Percentiles rank a stretch among this genome's conserved stretches.
Evolutionary conservation across 495 filamentous ascomycete genomes (phyloP).

Genomic region (Letharia lupina): DNA sequence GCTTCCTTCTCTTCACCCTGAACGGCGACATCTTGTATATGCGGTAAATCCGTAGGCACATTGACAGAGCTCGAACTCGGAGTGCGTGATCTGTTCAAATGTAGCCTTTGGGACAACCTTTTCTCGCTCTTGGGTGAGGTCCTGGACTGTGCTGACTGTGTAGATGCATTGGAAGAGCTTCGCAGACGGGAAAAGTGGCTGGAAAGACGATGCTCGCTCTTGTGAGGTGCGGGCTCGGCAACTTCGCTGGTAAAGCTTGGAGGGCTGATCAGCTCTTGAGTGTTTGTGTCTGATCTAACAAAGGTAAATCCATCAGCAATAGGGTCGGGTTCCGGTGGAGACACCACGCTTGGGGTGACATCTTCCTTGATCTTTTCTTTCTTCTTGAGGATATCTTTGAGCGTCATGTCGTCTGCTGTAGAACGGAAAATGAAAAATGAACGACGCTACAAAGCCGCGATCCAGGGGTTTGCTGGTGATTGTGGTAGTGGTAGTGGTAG

Average conservation of each 20-base stretch:
- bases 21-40: constrained; percentile 48
- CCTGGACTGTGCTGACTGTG: constrained; percentile 37
- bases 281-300: constrained; percentile 72
- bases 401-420: constrained; percentile 47
- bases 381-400: constrained; percentile 68
- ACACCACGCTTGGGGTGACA: constrained; percentile 20
- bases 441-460: background rate
- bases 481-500: background rate
- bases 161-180: constrained; percentile 43
- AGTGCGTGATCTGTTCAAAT: constrained; percentile 45
- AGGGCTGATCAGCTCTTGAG: constrained; percentile 65
- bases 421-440: background rate
- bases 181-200: constrained; percentile 36
- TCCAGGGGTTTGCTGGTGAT: background rate
- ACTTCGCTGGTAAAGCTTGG: constrained; percentile 45
- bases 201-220: constrained; percentile 19
- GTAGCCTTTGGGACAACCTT: constrained; percentile 63
- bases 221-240: constrained; percentile 17
- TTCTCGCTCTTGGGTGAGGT: constrained; percentile 32
- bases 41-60: constrained; percentile 71
- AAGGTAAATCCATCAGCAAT: constrained; percentile 67
- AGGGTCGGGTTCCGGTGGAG: constrained; percentile 28
- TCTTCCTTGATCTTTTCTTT: constrained; percentile 48
- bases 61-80: constrained; percentile 53
- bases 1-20: constrained; percentile 44